Base-by-base conservation (phyloP, 108 stramenopile genomes). In the Pseudonitzschia delicatissima region DNA sequence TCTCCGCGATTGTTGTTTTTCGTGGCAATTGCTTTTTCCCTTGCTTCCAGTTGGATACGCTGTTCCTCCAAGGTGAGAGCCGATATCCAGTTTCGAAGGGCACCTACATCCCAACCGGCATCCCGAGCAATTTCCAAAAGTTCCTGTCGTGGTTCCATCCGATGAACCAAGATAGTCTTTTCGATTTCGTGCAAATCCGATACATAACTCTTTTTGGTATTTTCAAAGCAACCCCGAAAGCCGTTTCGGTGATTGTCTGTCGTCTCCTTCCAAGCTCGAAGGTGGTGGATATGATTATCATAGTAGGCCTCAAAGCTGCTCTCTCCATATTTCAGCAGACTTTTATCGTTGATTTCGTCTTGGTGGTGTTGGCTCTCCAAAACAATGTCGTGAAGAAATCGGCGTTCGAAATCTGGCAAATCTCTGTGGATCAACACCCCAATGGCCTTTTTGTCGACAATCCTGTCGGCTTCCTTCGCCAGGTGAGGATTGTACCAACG, bases 351-450 rank as follows among this genome's bases (percentile, higher is more conserved):
- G 7, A 26, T 13, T 23, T 8, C 26, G 8, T 53, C 51, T 8
- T 53, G 23, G 29, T 53, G 25, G 28, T 53, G 25, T 4, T 53
- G 25, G 9, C 13, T 6, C 2, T 55, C 32, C 32, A 55, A 17
- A n/a, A 32, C 7, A 33, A 55, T 55, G n/a, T 27, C 28, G 32
- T 55, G 53, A n/a, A 55, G 20, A 55, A 55, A 55, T n/a, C 53
- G 21, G n/a, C 53, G 53, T 27, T 55, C 53, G 31, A 55, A 55
- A 12, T 55, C 53, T 5, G 53, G 53, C 15, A 55, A 33, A n/a
- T 55, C 53, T 12, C 53, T 27, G 31, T 55, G 12, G 32, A 34
- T 55, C 32, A 33, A 33, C n/a, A 55, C 31, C 28, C 53, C 53
- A 33, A 55, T 55, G 11, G 53, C 29, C n/a, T 33, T 55, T 27